phyloP scores from a whole-genome alignment of 495 filamentous ascomycete species.

The Hypoxylon subgilvum region DNA sequence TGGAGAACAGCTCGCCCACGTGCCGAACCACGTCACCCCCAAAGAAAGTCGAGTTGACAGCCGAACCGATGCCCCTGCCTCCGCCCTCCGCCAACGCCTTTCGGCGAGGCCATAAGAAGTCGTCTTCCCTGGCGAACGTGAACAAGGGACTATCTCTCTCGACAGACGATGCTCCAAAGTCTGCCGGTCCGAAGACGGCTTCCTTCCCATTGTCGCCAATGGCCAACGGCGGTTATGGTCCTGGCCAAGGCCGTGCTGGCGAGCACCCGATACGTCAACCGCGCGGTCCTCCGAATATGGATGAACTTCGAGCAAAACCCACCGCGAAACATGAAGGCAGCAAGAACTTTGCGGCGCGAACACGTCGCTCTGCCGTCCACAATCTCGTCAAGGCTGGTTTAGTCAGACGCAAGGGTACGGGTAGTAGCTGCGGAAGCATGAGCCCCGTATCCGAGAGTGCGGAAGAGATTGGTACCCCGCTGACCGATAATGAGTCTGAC shows the following conservation, averaged over 20 bases:
- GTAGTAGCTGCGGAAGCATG: conserved; percentile 73
- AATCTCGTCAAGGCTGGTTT: conserved; percentile 89
- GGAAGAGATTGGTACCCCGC: conserved; percentile 69
- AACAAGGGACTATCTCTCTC: conserved; percentile 65
- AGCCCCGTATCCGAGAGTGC: conserved; percentile 84
- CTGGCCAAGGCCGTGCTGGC: conserved; percentile 88
- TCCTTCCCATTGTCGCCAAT: conserved; percentile 80
- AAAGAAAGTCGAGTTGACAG: conserved; percentile 62
- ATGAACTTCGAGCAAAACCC: conserved; percentile 88
- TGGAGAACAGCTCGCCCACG: conserved; percentile 55
- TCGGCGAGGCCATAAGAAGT: conserved; percentile 91
- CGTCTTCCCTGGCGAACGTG: conserved; percentile 73
- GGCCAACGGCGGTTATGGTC: conserved; percentile 83
- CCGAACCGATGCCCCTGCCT: conserved; percentile 75
- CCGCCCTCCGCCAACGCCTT: conserved; percentile 84
- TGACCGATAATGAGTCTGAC: conserved; percentile 81
- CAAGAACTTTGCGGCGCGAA: conserved; percentile 96
- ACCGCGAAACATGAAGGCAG: conserved; percentile 95
- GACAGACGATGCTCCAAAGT: conserved; percentile 62
- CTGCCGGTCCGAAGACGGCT: conserved; percentile 74
- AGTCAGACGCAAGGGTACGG: conserved; percentile 75
- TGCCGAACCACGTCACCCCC: conserved; percentile 72
- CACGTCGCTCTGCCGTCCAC: conserved; percentile 88
- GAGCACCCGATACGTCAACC: conserved; percentile 95
- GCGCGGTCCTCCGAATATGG: conserved; percentile 86